phyloP scores from a whole-genome alignment of 345 rosid genomes.

The Populus euphratica region DNA sequence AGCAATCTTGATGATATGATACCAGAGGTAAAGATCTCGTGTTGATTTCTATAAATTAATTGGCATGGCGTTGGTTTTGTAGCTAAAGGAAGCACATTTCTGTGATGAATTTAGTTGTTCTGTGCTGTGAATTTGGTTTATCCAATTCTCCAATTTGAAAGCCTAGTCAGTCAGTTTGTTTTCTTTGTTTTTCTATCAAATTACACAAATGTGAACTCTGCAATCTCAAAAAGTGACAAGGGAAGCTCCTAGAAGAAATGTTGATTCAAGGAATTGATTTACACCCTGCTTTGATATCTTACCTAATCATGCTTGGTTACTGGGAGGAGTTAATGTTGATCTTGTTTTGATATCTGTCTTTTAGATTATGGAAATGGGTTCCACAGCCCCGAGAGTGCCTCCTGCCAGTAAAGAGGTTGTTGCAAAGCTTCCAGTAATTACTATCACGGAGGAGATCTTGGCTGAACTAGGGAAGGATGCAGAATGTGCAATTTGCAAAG shows the following conservation, averaged over 20 bases:
- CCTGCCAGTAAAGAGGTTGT: slow-evolving; percentile 94
- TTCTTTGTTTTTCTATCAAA: no score
- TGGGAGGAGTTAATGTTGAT: slow-evolving; percentile 1
- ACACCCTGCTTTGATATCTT: no score
- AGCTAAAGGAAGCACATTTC: not conserved
- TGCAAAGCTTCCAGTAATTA: slow-evolving; percentile 75
- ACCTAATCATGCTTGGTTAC: not conserved
- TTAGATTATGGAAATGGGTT: slow-evolving; percentile 42
- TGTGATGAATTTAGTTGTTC: not conserved
- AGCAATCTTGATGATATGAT: slow-evolving; percentile 51
- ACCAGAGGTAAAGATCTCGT: slow-evolving; percentile 51
- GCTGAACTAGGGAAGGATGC: slow-evolving; percentile 57
- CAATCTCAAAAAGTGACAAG: no score
- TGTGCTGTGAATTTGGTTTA: no score
- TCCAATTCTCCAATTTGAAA: no score
- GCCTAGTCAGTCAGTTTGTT: no score
- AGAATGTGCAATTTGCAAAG: slow-evolving; percentile 91
- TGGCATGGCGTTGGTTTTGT: not conserved
- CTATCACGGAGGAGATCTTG: slow-evolving; percentile 58
- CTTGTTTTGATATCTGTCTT: slow-evolving; percentile 4
- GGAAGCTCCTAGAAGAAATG: not conserved
- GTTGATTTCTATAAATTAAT: not conserved
- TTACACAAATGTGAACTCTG: no score
- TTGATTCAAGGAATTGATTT: not conserved
- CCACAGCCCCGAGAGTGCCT: slow-evolving; percentile 66